These are phyloP conservation scores for Fusarium sp. DNA, from an alignment of 2,329 filamentous ascomycete species.

Conservation along the genomic window DNA sequence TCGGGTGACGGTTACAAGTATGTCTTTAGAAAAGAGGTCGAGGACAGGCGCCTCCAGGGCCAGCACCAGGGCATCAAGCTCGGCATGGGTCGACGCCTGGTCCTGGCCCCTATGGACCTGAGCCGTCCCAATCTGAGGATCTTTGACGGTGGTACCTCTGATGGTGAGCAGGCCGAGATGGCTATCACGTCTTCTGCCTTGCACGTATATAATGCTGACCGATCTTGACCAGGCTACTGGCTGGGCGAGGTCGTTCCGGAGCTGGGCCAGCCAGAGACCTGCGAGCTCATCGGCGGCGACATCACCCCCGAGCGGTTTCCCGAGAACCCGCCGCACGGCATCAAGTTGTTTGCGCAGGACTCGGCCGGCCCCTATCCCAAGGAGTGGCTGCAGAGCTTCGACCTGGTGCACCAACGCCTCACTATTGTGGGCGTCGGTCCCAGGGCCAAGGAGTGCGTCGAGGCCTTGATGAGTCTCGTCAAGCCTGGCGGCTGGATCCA, in stretches of 20 bases:
- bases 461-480: slow-evolving; percentile 9
- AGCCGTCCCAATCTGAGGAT: background rate
- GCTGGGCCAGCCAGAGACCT: background rate
- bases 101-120: background rate
- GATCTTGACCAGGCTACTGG: background rate
- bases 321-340: background rate
- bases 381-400: slow-evolving; percentile 12
- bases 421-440: slow-evolving; percentile 9
- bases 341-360: background rate
- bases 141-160: background rate
- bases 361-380: slow-evolving; percentile 1
- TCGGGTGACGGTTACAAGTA: background rate
- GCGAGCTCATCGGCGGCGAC: background rate
- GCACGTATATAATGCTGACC: background rate
- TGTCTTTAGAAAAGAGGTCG: background rate
- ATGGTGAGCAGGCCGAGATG: background rate
- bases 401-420: slow-evolving; percentile 27
- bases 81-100: background rate
- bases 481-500: slow-evolving; percentile 29
- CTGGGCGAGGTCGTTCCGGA: background rate
- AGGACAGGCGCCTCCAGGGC: slow-evolving; percentile 1
- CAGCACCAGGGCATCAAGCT: slow-evolving; percentile 4
- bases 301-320: background rate
- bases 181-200: no score
- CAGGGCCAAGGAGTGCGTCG: background rate